Conservation (phyloP, 1,284 basidiomycete species). For the Trichosporon sp. region DNA sequence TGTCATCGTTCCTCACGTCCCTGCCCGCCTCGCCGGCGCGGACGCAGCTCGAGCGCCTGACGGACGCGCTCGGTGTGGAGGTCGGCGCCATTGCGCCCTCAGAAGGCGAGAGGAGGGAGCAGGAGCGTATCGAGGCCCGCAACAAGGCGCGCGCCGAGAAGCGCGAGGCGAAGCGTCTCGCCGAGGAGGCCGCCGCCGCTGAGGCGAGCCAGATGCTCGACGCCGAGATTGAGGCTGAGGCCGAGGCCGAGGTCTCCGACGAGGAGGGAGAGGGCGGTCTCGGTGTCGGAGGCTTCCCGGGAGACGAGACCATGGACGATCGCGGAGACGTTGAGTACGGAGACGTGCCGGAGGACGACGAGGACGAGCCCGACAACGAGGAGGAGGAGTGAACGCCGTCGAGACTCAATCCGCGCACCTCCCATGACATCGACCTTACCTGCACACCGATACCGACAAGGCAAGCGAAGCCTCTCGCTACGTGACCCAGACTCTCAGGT, state of each 20-base stretch:
- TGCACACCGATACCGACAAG: not conserved
- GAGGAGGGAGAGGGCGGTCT: conserved; percentile 26
- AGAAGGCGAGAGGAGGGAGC: conserved; percentile 37
- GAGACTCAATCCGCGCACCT: not conserved
- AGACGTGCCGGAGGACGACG: conserved; percentile 31
- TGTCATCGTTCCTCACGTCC: conserved; percentile 31
- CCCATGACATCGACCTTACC: not conserved
- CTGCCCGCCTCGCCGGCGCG: conserved; percentile 31
- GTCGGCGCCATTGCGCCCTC: conserved; percentile 34
- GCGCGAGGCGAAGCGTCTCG: conserved; percentile 22
- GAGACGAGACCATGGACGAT: conserved; percentile 30
- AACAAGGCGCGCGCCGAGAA: conserved; percentile 19
- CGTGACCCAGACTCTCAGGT: no score
- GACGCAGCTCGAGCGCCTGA: conserved; percentile 46
- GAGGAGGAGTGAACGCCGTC: conserved; percentile 12
- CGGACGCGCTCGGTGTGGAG: conserved; percentile 47
- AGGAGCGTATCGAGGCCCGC: conserved; percentile 28
- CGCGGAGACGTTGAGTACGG: conserved; percentile 40
- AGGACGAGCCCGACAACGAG: conserved; percentile 42
- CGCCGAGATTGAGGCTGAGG: conserved; percentile 18
- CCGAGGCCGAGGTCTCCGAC: conserved; percentile 17
- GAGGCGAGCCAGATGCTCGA: conserved; percentile 18
- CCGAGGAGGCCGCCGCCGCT: conserved; percentile 26
- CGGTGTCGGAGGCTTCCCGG: conserved; percentile 26
- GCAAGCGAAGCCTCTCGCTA: no score